Base-by-base conservation (phyloP, 257 asterid species). In the Nicotiana attenuata region DNA sequence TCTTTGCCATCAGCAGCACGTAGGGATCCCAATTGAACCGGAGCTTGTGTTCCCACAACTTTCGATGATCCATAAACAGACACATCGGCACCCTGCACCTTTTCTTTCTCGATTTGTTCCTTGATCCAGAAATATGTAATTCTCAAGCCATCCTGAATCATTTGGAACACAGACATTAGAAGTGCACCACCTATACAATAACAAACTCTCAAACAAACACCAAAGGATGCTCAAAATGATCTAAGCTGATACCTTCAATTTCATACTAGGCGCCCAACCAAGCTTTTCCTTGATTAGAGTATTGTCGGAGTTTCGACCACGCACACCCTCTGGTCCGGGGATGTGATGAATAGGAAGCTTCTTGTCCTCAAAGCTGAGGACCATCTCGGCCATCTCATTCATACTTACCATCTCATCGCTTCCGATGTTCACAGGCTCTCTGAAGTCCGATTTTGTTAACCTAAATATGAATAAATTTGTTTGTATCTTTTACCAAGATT, bases 371-470 rank as follows among this genome's bases (percentile, higher is more conserved):
- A 94, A 94, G 89, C 97, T 86, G 55, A 87, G 90, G 53, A 94
- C 94, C 47, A 94, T 94, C 90, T 91, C 98, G 10, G 97, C 97
- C 98, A 94, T 94, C 86, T 91, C 98, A 59, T 94, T 94, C 98
- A 94, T 94, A 93, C 98, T 94, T 19, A 94, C 98, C 97, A 91
- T 91, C 85, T 94, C 98, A 79, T 94, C 97, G 13, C 98, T 94
- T 77, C 98, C 98, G 47, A 94, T 94, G 69, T 94, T 94, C 19
- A 94, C 98, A 1, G 98, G 98, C 89, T 94, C 98, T 45, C 97
- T 88, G 65, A 94, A 94, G 82, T 94, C 98, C 0, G 98, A 94
- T 80, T 92, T 94, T 7, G 98, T 94, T 88, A 92, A 90, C 87
- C 98, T 92, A 76, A 28, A 81, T 45, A 24, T 52, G 22, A 47